Evolutionary conservation across 108 stramenopile genomes (phyloP).

Genomic region (Stephanodiscus triporus): DNA sequence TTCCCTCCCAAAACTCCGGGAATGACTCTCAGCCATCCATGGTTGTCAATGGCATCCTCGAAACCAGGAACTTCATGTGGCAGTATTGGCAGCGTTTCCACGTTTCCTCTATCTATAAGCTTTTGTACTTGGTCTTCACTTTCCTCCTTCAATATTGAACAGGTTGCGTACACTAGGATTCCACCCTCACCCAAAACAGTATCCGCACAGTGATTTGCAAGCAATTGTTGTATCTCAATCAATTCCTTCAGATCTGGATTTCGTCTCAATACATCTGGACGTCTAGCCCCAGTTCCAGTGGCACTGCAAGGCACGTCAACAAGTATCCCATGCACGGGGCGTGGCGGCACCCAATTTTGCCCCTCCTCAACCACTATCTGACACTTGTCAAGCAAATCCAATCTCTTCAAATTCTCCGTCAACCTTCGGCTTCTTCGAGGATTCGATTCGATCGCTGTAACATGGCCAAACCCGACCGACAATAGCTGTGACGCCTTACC

Average conservation of each 20-base stretch:
- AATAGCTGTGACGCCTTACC: conserved; percentile 95
- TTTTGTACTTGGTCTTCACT: conserved; percentile 77
- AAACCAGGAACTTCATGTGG: conserved; percentile 80
- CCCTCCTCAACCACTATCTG: conserved; percentile 69
- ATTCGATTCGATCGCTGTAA: conserved; percentile 77
- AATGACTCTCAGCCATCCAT: conserved; percentile 79
- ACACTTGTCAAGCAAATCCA: conserved; percentile 52
- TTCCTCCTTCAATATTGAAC: conserved; percentile 72
- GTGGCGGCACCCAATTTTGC: conserved; percentile 55
- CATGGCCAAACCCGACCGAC: conserved; percentile 75
- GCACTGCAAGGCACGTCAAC: conserved; percentile 84
- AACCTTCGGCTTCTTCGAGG: conserved; percentile 50
- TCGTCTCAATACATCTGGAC: conserved; percentile 78
- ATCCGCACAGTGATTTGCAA: conserved; percentile 70
- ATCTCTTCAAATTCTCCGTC: conserved; percentile 62
- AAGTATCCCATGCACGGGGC: conserved; percentile 60
- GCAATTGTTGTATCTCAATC: conserved; percentile 49
- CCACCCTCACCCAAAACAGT: conserved; percentile 66
- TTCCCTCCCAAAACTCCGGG: conserved; percentile 64
- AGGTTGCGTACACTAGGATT: conserved; percentile 84
- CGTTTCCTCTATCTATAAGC: conserved; percentile 51
- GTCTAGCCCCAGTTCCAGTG: conserved; percentile 75
- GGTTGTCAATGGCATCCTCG: conserved; percentile 73
- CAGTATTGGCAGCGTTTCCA: conserved; percentile 63
- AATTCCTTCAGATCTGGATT: conserved; percentile 54